phyloP scores from a whole-genome alignment of 2,329 filamentous ascomycete genomes.

The Fusarium cyanostomum region DNA sequence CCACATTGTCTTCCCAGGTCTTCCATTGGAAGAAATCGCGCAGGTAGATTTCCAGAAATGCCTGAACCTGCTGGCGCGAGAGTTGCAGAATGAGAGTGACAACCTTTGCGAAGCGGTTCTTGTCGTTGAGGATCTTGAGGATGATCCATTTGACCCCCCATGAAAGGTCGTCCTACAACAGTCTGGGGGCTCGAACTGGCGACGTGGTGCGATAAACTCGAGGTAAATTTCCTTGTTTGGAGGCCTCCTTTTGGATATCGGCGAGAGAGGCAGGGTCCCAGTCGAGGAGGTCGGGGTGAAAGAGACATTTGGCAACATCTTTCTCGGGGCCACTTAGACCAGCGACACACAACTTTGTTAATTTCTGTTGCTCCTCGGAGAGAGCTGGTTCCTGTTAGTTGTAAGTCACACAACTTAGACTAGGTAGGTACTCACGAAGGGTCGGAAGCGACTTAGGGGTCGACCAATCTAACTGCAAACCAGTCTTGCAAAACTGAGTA shows the following conservation, averaged over 20 bases:
- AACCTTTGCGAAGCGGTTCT: conserved; percentile 33
- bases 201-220: not conserved
- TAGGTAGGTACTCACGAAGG: no score
- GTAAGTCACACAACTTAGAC: no score
- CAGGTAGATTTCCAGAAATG: conserved; percentile 38
- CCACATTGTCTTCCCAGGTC: conserved; percentile 27
- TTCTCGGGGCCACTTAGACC: not conserved
- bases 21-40: conserved; percentile 31
- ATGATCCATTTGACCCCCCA: conserved; percentile 42
- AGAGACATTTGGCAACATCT: not conserved
- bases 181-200: not conserved
- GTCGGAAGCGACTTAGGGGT: no score
- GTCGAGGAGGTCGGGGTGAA: conserved; percentile 20
- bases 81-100: conserved; percentile 31
- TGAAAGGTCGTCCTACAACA: conserved; percentile 38
- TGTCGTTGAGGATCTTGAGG: conserved; percentile 32
- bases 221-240: not conserved
- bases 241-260: not conserved
- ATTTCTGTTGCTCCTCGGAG: conserved; percentile 29
- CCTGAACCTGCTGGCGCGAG: conserved; percentile 28
- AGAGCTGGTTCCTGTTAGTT: conserved; percentile 34
- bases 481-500: no score
- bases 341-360: not conserved
- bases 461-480: no score
- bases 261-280: conserved; percentile 15